Conservation (phyloP, 176 grass and related monocot genomes). For the Pontederia crassipes region DNA sequence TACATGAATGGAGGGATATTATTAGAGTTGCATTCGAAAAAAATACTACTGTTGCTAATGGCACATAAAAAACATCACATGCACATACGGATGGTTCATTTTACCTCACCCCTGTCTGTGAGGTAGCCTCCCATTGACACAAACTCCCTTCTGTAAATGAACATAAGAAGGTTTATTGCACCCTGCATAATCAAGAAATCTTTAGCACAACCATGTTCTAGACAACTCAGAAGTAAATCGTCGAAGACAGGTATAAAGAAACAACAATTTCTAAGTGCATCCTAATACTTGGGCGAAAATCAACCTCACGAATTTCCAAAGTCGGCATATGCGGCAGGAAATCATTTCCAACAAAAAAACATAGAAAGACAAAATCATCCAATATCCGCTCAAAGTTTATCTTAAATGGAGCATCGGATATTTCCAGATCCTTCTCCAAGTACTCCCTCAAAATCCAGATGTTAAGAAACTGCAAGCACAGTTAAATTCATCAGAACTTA, state of each 20-base stretch:
- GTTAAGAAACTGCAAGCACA: slow-evolving; percentile 77
- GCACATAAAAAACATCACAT: slow-evolving; percentile 16
- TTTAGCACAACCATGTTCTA: slow-evolving; percentile 1
- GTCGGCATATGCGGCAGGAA: slow-evolving; percentile 97
- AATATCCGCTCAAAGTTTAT: slow-evolving; percentile 86
- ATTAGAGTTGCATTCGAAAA: neutral
- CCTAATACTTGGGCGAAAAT: slow-evolving; percentile 9
- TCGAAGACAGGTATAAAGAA: neutral
- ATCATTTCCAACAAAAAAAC: slow-evolving; percentile 99
- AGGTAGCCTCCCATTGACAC: slow-evolving; percentile 84
- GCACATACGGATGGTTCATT: slow-evolving; percentile 9
- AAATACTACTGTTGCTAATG: neutral
- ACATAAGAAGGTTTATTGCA: slow-evolving; percentile 89
- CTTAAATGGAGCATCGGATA: slow-evolving; percentile 74
- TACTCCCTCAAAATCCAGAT: slow-evolving; percentile 94
- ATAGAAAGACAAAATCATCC: slow-evolving; percentile 98
- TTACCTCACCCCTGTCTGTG: slow-evolving; percentile 85
- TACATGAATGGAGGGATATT: too few species aligned
- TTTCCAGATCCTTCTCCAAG: slow-evolving; percentile 87
- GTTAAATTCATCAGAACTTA: slow-evolving; percentile 3
- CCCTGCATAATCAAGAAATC: slow-evolving; percentile 47
- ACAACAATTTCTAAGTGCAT: slow-evolving; percentile 7
- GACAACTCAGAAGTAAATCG: too few species aligned
- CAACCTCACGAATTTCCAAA: slow-evolving; percentile 97
- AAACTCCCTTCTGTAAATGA: slow-evolving; percentile 79